Evolutionary conservation across 1,284 basidiomycete genomes (phyloP), one percentile per base, ranked within the genome.

Genomic region (Acaromyces ingoldii): DNA sequence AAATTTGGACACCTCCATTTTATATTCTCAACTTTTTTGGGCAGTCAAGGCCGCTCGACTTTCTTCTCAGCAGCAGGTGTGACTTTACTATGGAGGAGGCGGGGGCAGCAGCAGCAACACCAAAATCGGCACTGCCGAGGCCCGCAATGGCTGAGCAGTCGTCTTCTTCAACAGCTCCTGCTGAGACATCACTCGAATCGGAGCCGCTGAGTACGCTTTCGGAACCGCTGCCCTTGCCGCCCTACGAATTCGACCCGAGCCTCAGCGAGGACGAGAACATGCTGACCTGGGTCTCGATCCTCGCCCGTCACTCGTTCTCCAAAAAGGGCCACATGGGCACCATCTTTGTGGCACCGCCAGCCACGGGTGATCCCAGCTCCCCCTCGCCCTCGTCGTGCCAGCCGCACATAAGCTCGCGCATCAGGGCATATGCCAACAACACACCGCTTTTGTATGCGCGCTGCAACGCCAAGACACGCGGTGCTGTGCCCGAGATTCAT

Each of bases 351-450:
- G n/a, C 15, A 6, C 54, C 54, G 19, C 42, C 52, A 24, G 7
- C 25, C 15, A 10, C 37, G 9, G 40, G 40, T 15, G 17, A 29
- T 25, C 48, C 47, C 33, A 13, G 30, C 21, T 15, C 10, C 19
- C 2, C 42, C 2, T 11, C 3, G 15, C 6, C 21, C 3, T 17
- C 21, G 1, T 2, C 30, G 17, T 46, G 42, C 26, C n/a, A 17
- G 15, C 19, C 38, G 11, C 5, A 26, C 2, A 11, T 37, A 6
- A 13, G 17, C n/a, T 15, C 31, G 4, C 19, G 49, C n/a, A 29
- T 67, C 24, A 49, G 63, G 26, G 19, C 39, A 2, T 56, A 67
- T 42, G 59, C 62, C 10, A 63, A 60, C 56, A 67, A 67, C 39
- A 51, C 45, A 3, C 65, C 65, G 10, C 30, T 52, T 10, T 31